Evolutionary conservation across 371 early-diverging fungal genomes (phyloP).

Genomic region (Choanephora cucurbitarum): DNA sequence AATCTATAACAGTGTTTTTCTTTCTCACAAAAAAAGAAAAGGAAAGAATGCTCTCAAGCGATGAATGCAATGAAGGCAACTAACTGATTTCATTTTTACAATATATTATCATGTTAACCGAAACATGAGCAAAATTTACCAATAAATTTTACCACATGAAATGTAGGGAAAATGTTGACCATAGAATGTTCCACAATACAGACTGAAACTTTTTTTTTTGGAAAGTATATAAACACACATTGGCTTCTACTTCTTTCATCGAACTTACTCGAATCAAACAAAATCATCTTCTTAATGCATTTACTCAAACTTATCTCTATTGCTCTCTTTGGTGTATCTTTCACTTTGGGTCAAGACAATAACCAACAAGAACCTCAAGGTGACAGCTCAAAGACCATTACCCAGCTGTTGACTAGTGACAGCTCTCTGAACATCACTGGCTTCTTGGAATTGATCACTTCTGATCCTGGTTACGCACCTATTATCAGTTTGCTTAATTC

Average conservation of each 20-base stretch:
- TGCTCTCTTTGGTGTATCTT: slow-evolving; percentile 8
- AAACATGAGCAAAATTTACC: no score
- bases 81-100: no score
- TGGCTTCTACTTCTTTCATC: no score
- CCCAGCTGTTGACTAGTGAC: slow-evolving; percentile 28
- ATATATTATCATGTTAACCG: no score
- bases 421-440: slow-evolving; percentile 25
- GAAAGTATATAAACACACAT: no score
- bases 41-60: no score
- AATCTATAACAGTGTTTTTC: no score
- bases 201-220: not conserved
- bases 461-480: slow-evolving; percentile 32
- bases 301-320: slow-evolving; percentile 12
- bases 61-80: no score
- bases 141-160: no score
- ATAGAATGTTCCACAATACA: not conserved
- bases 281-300: slow-evolving; percentile 15
- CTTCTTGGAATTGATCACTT: slow-evolving; percentile 30
- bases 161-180: no score
- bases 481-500: slow-evolving; percentile 28
- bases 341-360: slow-evolving; percentile 9
- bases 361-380: not conserved
- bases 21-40: no score
- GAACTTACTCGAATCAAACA: no score
- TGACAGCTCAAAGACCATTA: slow-evolving; percentile 16